Base-by-base conservation (phyloP, 495 filamentous ascomycete species). In the Hypomontagnella submonticulosa region DNA sequence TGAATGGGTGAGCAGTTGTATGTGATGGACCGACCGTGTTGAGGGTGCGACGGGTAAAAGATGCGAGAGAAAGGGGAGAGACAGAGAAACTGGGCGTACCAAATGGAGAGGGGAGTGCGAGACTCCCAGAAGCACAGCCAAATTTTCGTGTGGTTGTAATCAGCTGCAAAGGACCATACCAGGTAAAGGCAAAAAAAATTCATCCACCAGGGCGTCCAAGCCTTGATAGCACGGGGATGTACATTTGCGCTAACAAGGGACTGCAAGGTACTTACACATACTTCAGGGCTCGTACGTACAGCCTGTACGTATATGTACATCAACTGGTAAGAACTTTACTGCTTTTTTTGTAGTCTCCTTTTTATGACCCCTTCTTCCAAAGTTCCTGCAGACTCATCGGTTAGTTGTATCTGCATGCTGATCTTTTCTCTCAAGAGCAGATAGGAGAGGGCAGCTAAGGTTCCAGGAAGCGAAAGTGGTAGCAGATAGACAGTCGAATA, bases 131-230 rank as follows among this genome's bases (percentile, higher is more conserved):
- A 71, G 40, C 42, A 44, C 53, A 59, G 52, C 51, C 41, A 49
- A 63, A 51, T 54, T 67, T 53, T 48, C 40, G 67, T 70, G 68
- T 71, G 71, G 71, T 73, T 57, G 69, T 64, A 73, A 73, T 73
- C 71, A 73, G 65, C 71, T 73, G 71, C 69, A 69, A 16, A 67
- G 47, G 38, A 71, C 71, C 71, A 73, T 62, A 53, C 58, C 69
- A 69, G 59, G 71, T 54, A 69, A 65, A 65, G 56, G 54, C 54
- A 62, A 66, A 63, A 69, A 51, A 66, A 32, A 41, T 51, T n/a
- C 54, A 61, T 47, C 55, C 42, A 62, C 43, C 53, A 55, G 49
- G 59, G 55, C 61, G 44, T 49, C 43, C 54, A 61, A 60, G 64
- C 48, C 53, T 27, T 58, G 64, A 57, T 52, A 43, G 50, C 30